Conservation (phyloP, 2,329 filamentous ascomycete species). For the Mycosphaerella arachidis region DNA sequence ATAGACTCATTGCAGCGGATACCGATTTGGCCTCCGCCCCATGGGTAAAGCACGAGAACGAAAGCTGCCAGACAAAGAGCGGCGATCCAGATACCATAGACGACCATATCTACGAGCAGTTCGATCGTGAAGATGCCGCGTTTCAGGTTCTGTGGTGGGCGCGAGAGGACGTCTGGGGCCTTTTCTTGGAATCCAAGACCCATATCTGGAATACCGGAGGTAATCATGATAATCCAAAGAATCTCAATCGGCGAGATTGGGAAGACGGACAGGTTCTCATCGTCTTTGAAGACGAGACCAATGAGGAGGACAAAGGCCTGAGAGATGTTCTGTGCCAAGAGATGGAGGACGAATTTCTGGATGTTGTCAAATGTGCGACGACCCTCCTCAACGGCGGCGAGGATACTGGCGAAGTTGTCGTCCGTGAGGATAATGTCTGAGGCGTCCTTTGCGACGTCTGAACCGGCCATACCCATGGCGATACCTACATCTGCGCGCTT, state of each 20-base stretch:
- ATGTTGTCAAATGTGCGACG: slow-evolving; percentile 85
- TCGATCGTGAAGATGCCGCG: slow-evolving; percentile 72
- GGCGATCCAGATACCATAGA: slow-evolving; percentile 76
- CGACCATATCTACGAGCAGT: slow-evolving; percentile 71
- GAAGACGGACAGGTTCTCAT: slow-evolving; percentile 69
- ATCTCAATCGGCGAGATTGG: slow-evolving; percentile 82
- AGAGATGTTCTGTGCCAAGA: slow-evolving; percentile 95
- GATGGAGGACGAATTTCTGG: slow-evolving; percentile 79
- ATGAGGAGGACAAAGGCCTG: slow-evolving; percentile 77
- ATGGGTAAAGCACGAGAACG: slow-evolving; percentile 59
- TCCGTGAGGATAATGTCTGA: slow-evolving; percentile 80
- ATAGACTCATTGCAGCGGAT: slow-evolving; percentile 57
- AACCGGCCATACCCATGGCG: slow-evolving; percentile 79
- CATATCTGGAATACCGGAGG: slow-evolving; percentile 81
- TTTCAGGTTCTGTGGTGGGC: slow-evolving; percentile 67
- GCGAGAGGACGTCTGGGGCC: slow-evolving; percentile 69
- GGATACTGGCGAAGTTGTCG: slow-evolving; percentile 84
- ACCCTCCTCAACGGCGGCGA: slow-evolving; percentile 77
- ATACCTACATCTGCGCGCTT: slow-evolving; percentile 81
- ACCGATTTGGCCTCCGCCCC: slow-evolving; percentile 51
- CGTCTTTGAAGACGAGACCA: slow-evolving; percentile 76
- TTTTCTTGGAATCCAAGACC: slow-evolving; percentile 77
- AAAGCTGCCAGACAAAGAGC: slow-evolving; percentile 58
- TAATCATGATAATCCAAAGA: slow-evolving; percentile 90
- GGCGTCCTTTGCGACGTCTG: slow-evolving; percentile 80